phyloP scores from a whole-genome alignment of 768 basidiomycete species.

The Gloeopeniophorella convolvens region DNA sequence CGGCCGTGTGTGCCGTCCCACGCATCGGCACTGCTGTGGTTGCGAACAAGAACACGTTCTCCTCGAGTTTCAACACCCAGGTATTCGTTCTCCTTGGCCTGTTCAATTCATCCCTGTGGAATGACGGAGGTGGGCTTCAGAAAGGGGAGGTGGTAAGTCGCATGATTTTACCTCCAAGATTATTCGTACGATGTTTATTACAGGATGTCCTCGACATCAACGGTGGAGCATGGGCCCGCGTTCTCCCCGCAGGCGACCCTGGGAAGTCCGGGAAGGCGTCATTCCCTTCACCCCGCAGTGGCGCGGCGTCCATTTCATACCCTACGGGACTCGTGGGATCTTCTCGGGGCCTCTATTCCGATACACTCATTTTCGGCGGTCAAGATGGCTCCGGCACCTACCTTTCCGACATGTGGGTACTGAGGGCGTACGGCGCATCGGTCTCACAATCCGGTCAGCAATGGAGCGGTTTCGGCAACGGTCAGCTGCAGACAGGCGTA shows the following conservation, averaged over 20 bases:
- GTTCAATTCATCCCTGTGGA: constrained; percentile 58
- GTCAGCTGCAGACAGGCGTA: constrained; percentile 53
- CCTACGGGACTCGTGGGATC: constrained; percentile 49
- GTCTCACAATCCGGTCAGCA: constrained; percentile 46
- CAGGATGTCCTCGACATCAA: constrained; percentile 58
- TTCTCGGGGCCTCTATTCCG: constrained; percentile 43
- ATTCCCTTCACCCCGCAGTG: constrained; percentile 65
- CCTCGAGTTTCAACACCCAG: constrained; percentile 54
- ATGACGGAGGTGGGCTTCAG: constrained; percentile 54
- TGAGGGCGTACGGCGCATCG: constrained; percentile 63
- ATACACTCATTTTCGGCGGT: constrained; percentile 77
- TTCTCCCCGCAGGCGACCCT: constrained; percentile 74
- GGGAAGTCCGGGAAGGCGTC: constrained; percentile 37
- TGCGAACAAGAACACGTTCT: constrained; percentile 51
- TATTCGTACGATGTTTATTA: not conserved
- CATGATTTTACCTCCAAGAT: not conserved
- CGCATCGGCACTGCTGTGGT: constrained; percentile 52
- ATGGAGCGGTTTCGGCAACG: constrained; percentile 64
- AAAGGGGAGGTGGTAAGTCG: constrained; percentile 65
- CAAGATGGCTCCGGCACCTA: constrained; percentile 59
- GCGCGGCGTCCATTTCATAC: constrained; percentile 59
- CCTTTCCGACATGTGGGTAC: constrained; percentile 70
- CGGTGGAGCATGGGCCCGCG: constrained; percentile 62
- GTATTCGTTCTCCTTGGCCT: constrained; percentile 65
- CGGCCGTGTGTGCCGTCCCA: constrained; percentile 52